phyloP scores from a whole-genome alignment of 139 green algal genomes.

The Pleodorina starrii region DNA sequence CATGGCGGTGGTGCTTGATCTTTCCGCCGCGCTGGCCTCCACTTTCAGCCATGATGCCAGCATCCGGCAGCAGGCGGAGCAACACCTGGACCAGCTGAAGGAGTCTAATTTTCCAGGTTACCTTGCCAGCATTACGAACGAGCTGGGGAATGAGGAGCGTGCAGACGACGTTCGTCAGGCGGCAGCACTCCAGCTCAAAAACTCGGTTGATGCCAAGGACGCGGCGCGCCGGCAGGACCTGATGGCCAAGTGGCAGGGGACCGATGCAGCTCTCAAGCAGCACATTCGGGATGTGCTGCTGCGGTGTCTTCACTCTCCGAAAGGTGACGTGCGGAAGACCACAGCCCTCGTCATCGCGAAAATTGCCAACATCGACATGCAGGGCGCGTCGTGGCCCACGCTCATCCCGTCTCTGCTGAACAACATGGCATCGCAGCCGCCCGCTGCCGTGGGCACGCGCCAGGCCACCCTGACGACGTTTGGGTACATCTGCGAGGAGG shows the following conservation, averaged over 20 bases:
- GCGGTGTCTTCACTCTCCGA: slow-evolving; percentile 76
- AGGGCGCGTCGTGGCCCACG: slow-evolving; percentile 85
- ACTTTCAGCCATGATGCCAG: slow-evolving; percentile 72
- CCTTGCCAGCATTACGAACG: slow-evolving; percentile 79
- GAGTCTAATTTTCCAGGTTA: slow-evolving; percentile 84
- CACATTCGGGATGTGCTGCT: slow-evolving; percentile 89
- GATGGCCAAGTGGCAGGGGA: slow-evolving; percentile 77
- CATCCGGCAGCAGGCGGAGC: slow-evolving; percentile 85
- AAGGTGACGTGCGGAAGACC: slow-evolving; percentile 77
- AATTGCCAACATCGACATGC: slow-evolving; percentile 95
- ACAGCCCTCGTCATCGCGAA: slow-evolving; percentile 94
- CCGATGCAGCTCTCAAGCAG: slow-evolving; percentile 76
- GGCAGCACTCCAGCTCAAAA: slow-evolving; percentile 97
- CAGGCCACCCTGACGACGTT: slow-evolving; percentile 92
- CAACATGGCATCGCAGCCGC: slow-evolving; percentile 74
- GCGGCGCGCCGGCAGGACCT: slow-evolving; percentile 74
- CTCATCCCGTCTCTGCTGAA: slow-evolving; percentile 83
- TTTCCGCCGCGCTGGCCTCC: slow-evolving; percentile 5
- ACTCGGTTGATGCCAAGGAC: slow-evolving; percentile 94
- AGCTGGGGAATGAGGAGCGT: slow-evolving; percentile 86
- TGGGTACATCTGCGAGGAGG: slow-evolving; percentile 98
- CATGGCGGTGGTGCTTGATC: slow-evolving; percentile 22
- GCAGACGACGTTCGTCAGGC: slow-evolving; percentile 81
- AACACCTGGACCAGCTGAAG: slow-evolving; percentile 83
- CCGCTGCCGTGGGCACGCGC: slow-evolving; percentile 53